Evolutionary conservation across 164 flowering plant species (phyloP).

Genomic region (Vitis vinifera): ASM3070453v1 NC_081823.1:21531001-21531500

Average conservation of each 20-base stretch:
- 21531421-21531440: slow-evolving; percentile 61
- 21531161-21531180: slow-evolving; percentile 21
- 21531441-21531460: slow-evolving; percentile 49
- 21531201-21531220: slow-evolving; percentile 27
- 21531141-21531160: slow-evolving; percentile 20
- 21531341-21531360: slow-evolving; percentile 55
- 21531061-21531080: slow-evolving; percentile 71
- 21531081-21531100: slow-evolving; percentile 35
- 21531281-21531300: slow-evolving; percentile 43
- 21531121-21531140: slow-evolving; percentile 75
- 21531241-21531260: slow-evolving; percentile 35
- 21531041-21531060: slow-evolving; percentile 39
- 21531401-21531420: slow-evolving; percentile 74
- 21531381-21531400: slow-evolving; percentile 67
- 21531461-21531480: slow-evolving; percentile 32
- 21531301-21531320: slow-evolving; percentile 51
- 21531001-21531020: slow-evolving; percentile 78
- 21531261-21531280: slow-evolving; percentile 43
- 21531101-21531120: slow-evolving; percentile 54
- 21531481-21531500: slow-evolving; percentile 46
- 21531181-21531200: slow-evolving; percentile 30
- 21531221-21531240: slow-evolving; percentile 28
- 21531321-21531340: slow-evolving; percentile 73
- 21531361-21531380: slow-evolving; percentile 48
- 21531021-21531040: slow-evolving; percentile 45